phyloP scores from a whole-genome alignment of 495 filamentous ascomycete species.

The Aspergillus mulundensis region DNA sequence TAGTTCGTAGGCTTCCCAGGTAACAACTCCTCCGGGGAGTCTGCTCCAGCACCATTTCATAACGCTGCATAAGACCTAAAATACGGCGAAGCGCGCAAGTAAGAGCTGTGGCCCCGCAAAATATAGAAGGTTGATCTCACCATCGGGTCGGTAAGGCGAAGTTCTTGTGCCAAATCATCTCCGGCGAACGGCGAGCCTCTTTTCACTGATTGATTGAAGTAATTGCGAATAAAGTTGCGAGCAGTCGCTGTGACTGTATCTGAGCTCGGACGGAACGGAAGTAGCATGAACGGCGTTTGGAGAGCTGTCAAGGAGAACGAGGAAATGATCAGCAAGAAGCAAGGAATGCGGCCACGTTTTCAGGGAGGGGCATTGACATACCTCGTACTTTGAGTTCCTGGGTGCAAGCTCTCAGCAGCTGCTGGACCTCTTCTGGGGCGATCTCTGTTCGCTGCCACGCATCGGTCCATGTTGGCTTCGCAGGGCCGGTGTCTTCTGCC shows the following conservation, averaged over 20 bases:
- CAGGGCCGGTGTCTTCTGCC: constrained; percentile 40
- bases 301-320: constrained; percentile 53
- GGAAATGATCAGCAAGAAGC: constrained; percentile 35
- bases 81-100: not conserved
- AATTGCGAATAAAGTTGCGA: constrained; percentile 88
- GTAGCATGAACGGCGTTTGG: constrained; percentile 84
- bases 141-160: constrained; percentile 91
- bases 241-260: constrained; percentile 75
- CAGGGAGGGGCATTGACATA: constrained; percentile 40
- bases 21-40: constrained; percentile 85
- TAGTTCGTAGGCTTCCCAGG: constrained; percentile 94
- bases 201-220: constrained; percentile 61
- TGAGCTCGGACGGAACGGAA: constrained; percentile 92
- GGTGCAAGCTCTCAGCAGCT: constrained; percentile 78
- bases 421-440: constrained; percentile 85
- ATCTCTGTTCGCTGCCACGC: constrained; percentile 84
- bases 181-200: constrained; percentile 53
- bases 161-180: constrained; percentile 72
- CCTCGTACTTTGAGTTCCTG: constrained; percentile 92
- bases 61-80: constrained; percentile 84
- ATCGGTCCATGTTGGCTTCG: constrained; percentile 81
- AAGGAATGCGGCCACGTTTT: constrained; percentile 16
- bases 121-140: constrained; percentile 41
- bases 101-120: not conserved
- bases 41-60: constrained; percentile 99